Evolutionary conservation across 768 basidiomycete genomes (phyloP).

Genomic region (Hypholoma sublateritium): DNA sequence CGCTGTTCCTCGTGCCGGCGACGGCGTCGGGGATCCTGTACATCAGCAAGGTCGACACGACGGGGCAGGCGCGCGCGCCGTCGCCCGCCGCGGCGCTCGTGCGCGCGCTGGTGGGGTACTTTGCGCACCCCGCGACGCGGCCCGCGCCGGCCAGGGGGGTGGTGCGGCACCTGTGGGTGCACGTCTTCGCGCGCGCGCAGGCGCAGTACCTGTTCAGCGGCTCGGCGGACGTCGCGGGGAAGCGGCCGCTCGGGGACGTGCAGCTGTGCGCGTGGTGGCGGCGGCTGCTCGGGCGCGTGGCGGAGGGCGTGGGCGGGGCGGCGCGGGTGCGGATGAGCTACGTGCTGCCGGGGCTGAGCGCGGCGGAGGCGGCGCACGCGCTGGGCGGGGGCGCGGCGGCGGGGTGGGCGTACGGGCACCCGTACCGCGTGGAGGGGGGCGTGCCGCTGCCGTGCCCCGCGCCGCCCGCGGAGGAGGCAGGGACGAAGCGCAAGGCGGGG

Average conservation of each 20-base stretch:
- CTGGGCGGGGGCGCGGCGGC: constrained; percentile 29
- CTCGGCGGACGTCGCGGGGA: constrained; percentile 66
- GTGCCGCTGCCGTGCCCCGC: constrained; percentile 46
- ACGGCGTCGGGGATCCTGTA: constrained; percentile 77
- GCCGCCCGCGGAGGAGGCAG: constrained; percentile 13
- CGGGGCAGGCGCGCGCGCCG: constrained; percentile 67
- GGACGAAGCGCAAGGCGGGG: constrained; percentile 18
- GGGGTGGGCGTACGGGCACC: constrained; percentile 78
- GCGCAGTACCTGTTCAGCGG: constrained; percentile 93
- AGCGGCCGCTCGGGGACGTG: constrained; percentile 74
- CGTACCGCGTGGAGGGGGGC: constrained; percentile 51
- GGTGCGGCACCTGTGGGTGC: constrained; percentile 67
- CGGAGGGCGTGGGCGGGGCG: constrained; percentile 33
- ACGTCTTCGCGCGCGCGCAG: constrained; percentile 90
- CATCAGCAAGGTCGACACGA: constrained; percentile 92
- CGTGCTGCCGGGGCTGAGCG: constrained; percentile 67
- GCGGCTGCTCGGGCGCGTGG: constrained; percentile 61
- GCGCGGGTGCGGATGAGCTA: constrained; percentile 44
- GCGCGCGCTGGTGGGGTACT: constrained; percentile 61
- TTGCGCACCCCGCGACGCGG: constrained; percentile 61
- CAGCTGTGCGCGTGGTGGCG: constrained; percentile 94
- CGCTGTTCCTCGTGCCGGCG: constrained; percentile 69
- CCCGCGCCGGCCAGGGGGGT: constrained; percentile 50
- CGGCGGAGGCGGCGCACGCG: constrained; percentile 64
- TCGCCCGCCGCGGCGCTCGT: constrained; percentile 74